Percentiles rank a stretch among this genome's conserved stretches.
Evolutionary conservation across 2,329 filamentous ascomycete species (phyloP).

Genomic region (Kalmusia sp.): DNA sequence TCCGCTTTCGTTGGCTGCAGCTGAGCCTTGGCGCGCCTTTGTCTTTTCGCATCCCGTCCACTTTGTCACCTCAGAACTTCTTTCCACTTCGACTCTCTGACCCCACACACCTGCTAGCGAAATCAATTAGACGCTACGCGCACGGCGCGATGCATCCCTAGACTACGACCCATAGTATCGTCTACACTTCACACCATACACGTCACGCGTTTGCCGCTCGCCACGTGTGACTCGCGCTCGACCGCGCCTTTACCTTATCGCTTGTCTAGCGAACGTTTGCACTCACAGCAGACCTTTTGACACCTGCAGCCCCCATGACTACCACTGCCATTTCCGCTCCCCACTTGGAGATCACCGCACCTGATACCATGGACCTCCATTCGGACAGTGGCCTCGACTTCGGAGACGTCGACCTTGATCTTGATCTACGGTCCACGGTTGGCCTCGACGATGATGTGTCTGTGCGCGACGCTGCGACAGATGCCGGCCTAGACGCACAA

Average conservation of each 20-base stretch:
- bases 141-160: constrained; percentile 6
- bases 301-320: constrained; percentile 22
- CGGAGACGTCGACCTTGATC: constrained; percentile 63
- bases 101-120: background rate
- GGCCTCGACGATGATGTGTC: constrained; percentile 55
- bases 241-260: constrained; percentile 22
- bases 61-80: background rate
- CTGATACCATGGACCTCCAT: constrained; percentile 65
- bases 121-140: background rate
- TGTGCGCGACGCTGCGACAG: constrained; percentile 57
- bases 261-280: background rate
- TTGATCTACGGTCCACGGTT: constrained; percentile 29
- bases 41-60: background rate
- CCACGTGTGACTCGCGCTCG: constrained; percentile 18
- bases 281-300: background rate
- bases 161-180: background rate
- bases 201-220: constrained; percentile 12
- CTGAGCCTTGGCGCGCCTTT: constrained; percentile 7
- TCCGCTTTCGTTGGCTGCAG: constrained; percentile 12
- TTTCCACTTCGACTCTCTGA: background rate
- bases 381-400: constrained; percentile 54
- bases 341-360: constrained; percentile 42
- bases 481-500: constrained; percentile 27
- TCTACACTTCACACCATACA: background rate
- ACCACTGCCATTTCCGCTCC: constrained; percentile 27